Conservation (phyloP, 768 basidiomycete species). For the Paxillus involutus region DNA sequence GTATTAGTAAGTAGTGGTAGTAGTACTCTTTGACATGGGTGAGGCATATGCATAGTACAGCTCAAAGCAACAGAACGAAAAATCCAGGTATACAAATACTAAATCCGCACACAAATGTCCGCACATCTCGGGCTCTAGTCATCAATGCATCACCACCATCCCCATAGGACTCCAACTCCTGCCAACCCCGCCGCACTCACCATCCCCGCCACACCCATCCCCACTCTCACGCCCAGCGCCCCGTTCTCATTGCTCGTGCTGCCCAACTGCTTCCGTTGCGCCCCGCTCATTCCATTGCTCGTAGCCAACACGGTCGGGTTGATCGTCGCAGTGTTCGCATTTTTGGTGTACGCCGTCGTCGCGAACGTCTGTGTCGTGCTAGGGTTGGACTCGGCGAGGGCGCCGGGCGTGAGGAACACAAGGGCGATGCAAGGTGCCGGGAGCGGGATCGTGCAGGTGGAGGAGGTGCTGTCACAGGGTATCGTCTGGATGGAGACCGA, state of each 20-base stretch:
- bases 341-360: conserved; percentile 33
- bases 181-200: no score
- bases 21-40: no score
- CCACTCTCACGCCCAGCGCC: background rate
- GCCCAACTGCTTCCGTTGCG: conserved; percentile 13
- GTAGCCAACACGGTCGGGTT: conserved; percentile 37
- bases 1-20: no score
- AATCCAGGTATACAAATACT: no score
- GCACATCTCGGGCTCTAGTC: no score
- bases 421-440: conserved; percentile 31
- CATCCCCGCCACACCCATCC: background rate
- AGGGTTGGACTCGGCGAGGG: conserved; percentile 4
- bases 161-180: no score
- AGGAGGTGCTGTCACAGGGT: conserved; percentile 15
- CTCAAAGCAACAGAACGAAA: no score
- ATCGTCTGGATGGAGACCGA: conserved; percentile 15
- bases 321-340: conserved; percentile 30
- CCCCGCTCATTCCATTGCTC: conserved; percentile 37
- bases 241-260: conserved; percentile 22
- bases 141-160: no score
- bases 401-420: conserved; percentile 19
- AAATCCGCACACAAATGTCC: no score
- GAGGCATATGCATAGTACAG: no score
- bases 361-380: conserved; percentile 25
- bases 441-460: conserved; percentile 22